Evolutionary conservation across 2,329 filamentous ascomycete genomes (phyloP), one percentile per base, ranked within the genome.

Genomic region (Pestalotiopsis sp.): DNA sequence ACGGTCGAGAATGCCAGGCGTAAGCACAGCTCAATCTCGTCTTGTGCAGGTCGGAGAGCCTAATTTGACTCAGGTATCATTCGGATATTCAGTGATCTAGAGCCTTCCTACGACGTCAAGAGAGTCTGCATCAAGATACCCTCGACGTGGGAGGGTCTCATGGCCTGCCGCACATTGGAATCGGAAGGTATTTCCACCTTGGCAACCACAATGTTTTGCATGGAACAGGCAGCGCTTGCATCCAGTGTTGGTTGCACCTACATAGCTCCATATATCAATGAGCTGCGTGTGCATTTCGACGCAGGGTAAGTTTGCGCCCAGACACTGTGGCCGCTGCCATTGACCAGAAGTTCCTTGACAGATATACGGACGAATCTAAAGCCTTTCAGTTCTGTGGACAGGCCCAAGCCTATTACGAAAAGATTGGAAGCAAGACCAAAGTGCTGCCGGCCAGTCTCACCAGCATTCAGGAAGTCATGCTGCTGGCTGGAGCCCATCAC

Each of bases 251-350:
- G 84, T 3, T 91, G 88, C 72, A 84, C 84, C 0, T 91, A 91
- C 72, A 87, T 92, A 58, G 88, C 89, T 0, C 90, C 90, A 0
- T 92, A 91, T 70, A 87, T 91, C 38, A 91, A 91, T 73, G 88
- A 91, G 71, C 79, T 92, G 55, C 86, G 85, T 71, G 89, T 90
- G 4, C 88, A 91, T 72, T 88, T 90, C 68, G 85, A 88, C 57
- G 73, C 79, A 13, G 80, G 77, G 82, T 87, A 75, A 72, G 78
- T 74, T 27, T 3, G 27, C 60, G 23, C 27, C 63, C 38, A 7
- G 5, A 13, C 52, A 20, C 58, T 55, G 58, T 23, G n/a, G 27
- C 27, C 31, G 31, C 58, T 25, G 17, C 4, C 20, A 13, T 2
- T 20, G 11, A 45, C 13, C 52, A 36, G 58, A 23, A 27, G 49